Evolutionary conservation across 352 stramenopile species (phyloP).

Genomic region (Globisporangium viniferum): DNA sequence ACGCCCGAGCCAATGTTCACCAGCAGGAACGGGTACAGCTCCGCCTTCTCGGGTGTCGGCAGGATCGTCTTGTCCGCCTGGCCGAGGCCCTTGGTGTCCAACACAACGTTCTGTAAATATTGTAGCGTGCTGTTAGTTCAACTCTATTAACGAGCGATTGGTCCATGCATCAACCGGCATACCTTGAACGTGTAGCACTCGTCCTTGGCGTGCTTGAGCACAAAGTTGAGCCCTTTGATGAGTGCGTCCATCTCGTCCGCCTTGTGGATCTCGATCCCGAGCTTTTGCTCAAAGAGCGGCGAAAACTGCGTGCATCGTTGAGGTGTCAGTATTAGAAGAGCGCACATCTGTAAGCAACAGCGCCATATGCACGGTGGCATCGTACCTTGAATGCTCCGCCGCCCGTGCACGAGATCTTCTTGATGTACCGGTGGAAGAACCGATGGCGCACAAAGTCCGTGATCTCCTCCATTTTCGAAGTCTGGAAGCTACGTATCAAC

Average conservation of each 20-base stretch:
- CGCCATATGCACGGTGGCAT: background rate
- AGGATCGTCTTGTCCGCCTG: slow-evolving; percentile 58
- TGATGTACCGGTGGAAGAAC: slow-evolving; percentile 91
- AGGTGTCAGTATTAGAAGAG: background rate
- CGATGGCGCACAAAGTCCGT: slow-evolving; percentile 65
- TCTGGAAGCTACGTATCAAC: slow-evolving; percentile 47
- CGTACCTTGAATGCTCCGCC: slow-evolving; percentile 94
- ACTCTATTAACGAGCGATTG: background rate
- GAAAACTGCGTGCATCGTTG: slow-evolving; percentile 35
- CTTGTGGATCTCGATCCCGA: slow-evolving; percentile 93
- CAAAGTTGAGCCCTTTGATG: slow-evolving; percentile 96
- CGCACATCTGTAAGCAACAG: too few relatives aligned
- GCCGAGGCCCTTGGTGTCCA: slow-evolving; percentile 55
- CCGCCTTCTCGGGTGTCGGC: slow-evolving; percentile 42
- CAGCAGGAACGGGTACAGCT: slow-evolving; percentile 95
- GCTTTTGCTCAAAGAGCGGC: slow-evolving; percentile 81
- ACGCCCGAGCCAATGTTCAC: slow-evolving; percentile 98
- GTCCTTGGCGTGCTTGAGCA: slow-evolving; percentile 88
- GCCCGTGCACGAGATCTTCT: slow-evolving; percentile 86
- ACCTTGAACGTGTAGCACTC: slow-evolving; percentile 97
- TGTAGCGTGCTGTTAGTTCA: background rate
- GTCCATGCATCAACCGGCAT: background rate
- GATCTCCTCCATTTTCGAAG: slow-evolving; percentile 63
- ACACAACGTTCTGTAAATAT: slow-evolving; percentile 39
- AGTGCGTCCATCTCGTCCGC: slow-evolving; percentile 96